A percentile compares a stretch with the other conserved stretches of the same genome.
These are phyloP conservation scores for Zoysia matrella DNA, from an alignment of 202 grass and related monocot genomes.

Conservation along the genomic window DNA sequence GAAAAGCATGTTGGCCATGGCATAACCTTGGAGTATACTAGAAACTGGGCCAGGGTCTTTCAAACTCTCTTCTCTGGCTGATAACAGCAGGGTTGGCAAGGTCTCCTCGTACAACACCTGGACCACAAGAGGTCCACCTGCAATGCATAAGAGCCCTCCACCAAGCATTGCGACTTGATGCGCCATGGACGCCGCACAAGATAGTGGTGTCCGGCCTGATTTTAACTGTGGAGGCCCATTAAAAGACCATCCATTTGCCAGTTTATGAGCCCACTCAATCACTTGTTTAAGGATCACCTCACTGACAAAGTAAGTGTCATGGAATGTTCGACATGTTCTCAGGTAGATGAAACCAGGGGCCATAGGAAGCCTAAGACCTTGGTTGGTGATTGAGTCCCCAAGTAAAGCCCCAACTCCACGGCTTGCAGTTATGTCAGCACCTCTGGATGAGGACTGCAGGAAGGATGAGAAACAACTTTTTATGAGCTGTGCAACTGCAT, in stretches of 20 bases:
- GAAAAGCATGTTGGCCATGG: conserved; percentile 91
- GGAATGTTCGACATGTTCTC: conserved; percentile 81
- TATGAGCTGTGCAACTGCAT: conserved; percentile 79
- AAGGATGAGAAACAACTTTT: conserved; percentile 91
- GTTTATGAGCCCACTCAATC: conserved; percentile 68
- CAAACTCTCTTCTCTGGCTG: conserved; percentile 60
- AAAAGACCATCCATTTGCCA: conserved; percentile 75
- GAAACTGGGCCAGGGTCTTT: conserved; percentile 56
- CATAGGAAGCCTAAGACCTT: conserved; percentile 63
- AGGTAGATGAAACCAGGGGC: conserved; percentile 92
- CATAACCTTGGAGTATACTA: conserved; percentile 80
- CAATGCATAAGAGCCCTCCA: conserved; percentile 77
- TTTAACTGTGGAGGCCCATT: conserved; percentile 62
- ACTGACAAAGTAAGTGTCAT: conserved; percentile 81
- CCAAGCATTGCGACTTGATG: conserved; percentile 85
- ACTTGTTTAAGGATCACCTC: conserved; percentile 90
- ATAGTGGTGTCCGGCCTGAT: conserved; percentile 66
- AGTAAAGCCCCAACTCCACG: conserved; percentile 78
- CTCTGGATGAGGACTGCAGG: conserved; percentile 50
- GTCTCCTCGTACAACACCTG: conserved; percentile 95
- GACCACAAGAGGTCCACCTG: conserved; percentile 71
- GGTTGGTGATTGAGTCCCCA: conserved; percentile 66
- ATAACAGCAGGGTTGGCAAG: conserved; percentile 80
- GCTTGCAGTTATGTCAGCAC: conserved; percentile 57
- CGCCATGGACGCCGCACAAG: conserved; percentile 63